These are phyloP conservation scores for Colletotrichum sp. DNA, from an alignment of 2,329 filamentous ascomycete genomes.

Conservation along the genomic window DNA sequence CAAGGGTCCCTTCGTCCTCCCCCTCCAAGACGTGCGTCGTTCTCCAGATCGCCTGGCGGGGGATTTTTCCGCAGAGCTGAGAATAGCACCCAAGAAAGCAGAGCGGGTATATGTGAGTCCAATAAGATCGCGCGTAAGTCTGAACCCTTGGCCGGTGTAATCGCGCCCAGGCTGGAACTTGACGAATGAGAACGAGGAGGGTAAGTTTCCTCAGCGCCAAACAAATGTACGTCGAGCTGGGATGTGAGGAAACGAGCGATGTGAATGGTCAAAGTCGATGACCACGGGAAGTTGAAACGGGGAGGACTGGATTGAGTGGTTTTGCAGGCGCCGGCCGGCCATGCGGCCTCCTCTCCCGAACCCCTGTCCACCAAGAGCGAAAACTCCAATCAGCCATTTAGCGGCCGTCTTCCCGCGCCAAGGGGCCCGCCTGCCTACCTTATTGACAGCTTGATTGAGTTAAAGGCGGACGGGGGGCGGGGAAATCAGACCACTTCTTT, in stretches of 20 bases:
- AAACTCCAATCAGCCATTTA: background rate
- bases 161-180: background rate
- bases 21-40: background rate
- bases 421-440: background rate
- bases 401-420: background rate
- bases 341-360: background rate
- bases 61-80: background rate
- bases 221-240: background rate
- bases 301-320: background rate
- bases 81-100: background rate
- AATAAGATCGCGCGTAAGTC: background rate
- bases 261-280: background rate
- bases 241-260: background rate
- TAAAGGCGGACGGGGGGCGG: background rate
- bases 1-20: background rate
- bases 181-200: background rate
- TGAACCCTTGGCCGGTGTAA: background rate
- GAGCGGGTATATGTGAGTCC: background rate
- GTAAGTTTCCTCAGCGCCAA: slow-evolving; percentile 9
- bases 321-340: slow-evolving; percentile 15
- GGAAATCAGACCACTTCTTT: slow-evolving; percentile 21
- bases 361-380: background rate
- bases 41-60: slow-evolving; percentile 7
- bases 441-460: background rate
- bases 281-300: slow-evolving; percentile 3